A percentile compares a stretch with the other conserved stretches of the same genome.
phyloP scores from a whole-genome alignment of 495 filamentous ascomycete species.

The Margaritispora aquatica region DNA sequence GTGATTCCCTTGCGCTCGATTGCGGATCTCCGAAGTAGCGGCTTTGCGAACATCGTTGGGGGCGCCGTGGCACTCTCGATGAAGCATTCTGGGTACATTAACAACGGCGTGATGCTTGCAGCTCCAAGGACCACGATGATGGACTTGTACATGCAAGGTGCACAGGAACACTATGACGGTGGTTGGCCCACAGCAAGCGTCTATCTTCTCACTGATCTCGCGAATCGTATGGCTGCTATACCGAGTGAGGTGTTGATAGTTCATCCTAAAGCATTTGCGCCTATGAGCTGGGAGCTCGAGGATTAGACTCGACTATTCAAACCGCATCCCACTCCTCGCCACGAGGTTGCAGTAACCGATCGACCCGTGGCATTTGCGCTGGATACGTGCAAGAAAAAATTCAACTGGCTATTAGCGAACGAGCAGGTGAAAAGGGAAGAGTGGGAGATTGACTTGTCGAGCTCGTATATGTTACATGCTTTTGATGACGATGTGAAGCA shows the following conservation, averaged over 20 bases:
- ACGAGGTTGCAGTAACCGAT: too few relatives aligned
- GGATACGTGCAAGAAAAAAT: constrained; percentile 11
- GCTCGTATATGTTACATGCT: constrained; percentile 22
- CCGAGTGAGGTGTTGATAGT: neutral
- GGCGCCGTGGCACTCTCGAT: neutral
- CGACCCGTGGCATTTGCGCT: neutral
- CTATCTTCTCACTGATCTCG: neutral
- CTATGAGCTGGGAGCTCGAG: neutral
- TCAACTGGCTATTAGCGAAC: constrained; percentile 13
- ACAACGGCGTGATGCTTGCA: neutral
- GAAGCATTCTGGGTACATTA: neutral
- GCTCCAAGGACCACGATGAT: neutral
- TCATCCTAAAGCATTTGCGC: neutral
- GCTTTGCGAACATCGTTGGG: neutral
- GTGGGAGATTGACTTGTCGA: constrained; percentile 25
- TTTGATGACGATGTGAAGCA: constrained; percentile 12
- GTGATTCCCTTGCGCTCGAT: neutral
- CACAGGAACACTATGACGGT: neutral
- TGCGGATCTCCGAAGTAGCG: neutral
- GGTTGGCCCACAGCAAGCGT: neutral
- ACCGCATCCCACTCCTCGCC: too few relatives aligned
- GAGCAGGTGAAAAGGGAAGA: constrained; percentile 6
- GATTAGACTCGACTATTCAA: neutral
- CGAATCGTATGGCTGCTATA: neutral
- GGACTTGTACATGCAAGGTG: neutral